Evolutionary conservation across 805 yeast genomes (phyloP).

Genomic region (Myxozyma neglecta): DNA sequence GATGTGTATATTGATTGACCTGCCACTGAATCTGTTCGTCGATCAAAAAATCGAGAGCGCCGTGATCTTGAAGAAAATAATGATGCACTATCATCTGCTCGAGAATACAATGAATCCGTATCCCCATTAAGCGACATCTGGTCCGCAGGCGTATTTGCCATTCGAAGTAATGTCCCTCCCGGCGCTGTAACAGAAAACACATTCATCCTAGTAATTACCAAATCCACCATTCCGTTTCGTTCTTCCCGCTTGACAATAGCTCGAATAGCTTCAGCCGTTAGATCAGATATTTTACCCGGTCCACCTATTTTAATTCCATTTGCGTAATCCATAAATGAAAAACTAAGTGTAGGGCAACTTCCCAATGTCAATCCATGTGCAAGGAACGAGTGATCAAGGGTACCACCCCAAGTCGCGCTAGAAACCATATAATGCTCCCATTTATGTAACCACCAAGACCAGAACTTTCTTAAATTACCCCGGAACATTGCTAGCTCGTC

Average conservation of each 20-base stretch:
- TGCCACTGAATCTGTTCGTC: conserved; percentile 10
- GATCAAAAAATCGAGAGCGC: conserved; percentile 20
- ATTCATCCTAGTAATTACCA: conserved; percentile 24
- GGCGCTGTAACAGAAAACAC: conserved; percentile 22
- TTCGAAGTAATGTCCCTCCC: conserved; percentile 18
- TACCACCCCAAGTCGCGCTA: conserved; percentile 27
- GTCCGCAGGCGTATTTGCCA: conserved; percentile 1
- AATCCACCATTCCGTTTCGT: conserved; percentile 28
- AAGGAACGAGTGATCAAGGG: conserved; percentile 20
- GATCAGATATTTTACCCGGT: conserved; percentile 21
- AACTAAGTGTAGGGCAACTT: conserved; percentile 23
- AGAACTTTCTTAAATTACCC: conserved; percentile 21
- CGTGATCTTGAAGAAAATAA: conserved; percentile 24
- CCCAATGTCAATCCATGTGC: conserved; percentile 22
- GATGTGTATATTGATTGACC: conserved; percentile 11
- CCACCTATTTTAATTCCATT: conserved; percentile 20
- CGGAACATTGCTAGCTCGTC: conserved; percentile 16
- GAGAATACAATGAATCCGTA: conserved; percentile 24
- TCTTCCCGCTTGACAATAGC: conserved; percentile 29
- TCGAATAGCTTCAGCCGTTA: conserved; percentile 22
- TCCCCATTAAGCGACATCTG: conserved; percentile 1
- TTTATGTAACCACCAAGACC: conserved; percentile 33
- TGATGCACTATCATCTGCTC: conserved; percentile 24
- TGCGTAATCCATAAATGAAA: conserved; percentile 31
- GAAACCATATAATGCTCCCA: conserved; percentile 27